These are phyloP conservation scores for Blastocystis sp. DNA, from an alignment of 352 stramenopile species.

Conservation along the genomic window DNA sequence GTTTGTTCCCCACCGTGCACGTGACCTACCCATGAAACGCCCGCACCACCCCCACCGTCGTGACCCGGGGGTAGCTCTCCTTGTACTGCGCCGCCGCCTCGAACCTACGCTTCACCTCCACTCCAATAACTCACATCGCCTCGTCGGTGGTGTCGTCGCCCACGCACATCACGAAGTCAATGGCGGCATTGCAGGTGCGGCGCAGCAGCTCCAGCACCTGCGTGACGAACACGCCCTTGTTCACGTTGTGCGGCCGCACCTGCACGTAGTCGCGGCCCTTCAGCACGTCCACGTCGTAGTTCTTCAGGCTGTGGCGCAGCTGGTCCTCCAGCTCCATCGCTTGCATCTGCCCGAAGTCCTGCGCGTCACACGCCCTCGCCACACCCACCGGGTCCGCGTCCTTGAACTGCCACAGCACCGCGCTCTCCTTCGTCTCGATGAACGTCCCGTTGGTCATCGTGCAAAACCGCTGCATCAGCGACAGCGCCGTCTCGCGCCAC, in stretches of 20 bases:
- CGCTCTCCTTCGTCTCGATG: conserved; percentile 96
- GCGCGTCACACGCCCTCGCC: not conserved
- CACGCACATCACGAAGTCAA: conserved; percentile 92
- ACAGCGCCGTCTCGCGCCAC: conserved; percentile 92
- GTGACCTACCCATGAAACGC: conserved; percentile 82
- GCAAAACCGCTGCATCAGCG: conserved; percentile 98
- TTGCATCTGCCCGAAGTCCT: conserved; percentile 95
- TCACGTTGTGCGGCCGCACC: conserved; percentile 92
- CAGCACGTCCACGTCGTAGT: conserved; percentile 90
- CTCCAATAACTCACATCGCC: conserved; percentile 83
- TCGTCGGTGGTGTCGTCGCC: conserved; percentile 97
- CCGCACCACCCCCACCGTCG: not conserved
- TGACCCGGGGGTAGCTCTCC: conserved; percentile 14
- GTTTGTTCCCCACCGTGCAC: conserved; percentile 95
- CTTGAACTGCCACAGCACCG: conserved; percentile 96
- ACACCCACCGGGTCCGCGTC: conserved; percentile 86
- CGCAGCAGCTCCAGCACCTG: conserved; percentile 82
- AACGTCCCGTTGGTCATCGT: conserved; percentile 96
- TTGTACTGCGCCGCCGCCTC: conserved; percentile 68
- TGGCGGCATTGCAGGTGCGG: not conserved
- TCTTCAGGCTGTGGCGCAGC: conserved; percentile 87
- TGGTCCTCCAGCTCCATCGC: conserved; percentile 96
- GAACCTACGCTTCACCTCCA: conserved; percentile 71
- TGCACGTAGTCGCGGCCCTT: conserved; percentile 91
- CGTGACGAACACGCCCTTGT: conserved; percentile 94